phyloP scores from a whole-genome alignment of 2,329 filamentous ascomycete genomes.

The Ramularia collo-cygni region DNA sequence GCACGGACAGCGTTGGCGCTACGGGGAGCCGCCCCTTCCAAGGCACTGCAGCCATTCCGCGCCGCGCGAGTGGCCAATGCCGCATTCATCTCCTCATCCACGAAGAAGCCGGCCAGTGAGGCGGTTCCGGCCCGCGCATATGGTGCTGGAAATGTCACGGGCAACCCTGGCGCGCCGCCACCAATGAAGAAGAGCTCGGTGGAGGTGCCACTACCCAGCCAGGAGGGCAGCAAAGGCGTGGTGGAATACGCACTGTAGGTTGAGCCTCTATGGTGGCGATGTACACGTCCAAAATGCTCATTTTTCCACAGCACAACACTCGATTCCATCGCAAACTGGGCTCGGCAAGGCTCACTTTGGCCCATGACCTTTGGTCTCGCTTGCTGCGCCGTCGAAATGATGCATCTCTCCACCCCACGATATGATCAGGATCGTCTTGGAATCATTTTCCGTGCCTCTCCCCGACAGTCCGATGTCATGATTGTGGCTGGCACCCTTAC shows the following conservation, averaged over 20 bases:
- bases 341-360: conserved; percentile 76
- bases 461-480: conserved; percentile 85
- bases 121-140: conserved; percentile 29
- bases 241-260: conserved; percentile 83
- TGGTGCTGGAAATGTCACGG: conserved; percentile 40
- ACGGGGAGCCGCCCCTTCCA: conserved; percentile 61
- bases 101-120: conserved; percentile 55
- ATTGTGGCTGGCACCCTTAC: conserved; percentile 89
- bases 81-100: conserved; percentile 59
- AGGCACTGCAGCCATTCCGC: conserved; percentile 57
- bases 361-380: conserved; percentile 83
- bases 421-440: conserved; percentile 86
- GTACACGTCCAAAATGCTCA: neutral
- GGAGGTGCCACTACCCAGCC: conserved; percentile 70
- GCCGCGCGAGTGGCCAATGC: conserved; percentile 42
- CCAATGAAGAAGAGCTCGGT: conserved; percentile 52
- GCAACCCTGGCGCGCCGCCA: conserved; percentile 46
- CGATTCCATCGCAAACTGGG: conserved; percentile 78
- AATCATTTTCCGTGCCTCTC: conserved; percentile 85
- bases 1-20: conserved; percentile 49
- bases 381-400: conserved; percentile 89
- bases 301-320: conserved; percentile 56
- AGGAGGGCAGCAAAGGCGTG: conserved; percentile 71
- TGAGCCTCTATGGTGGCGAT: neutral
- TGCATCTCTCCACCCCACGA: conserved; percentile 79